Percentiles rank a stretch among this genome's conserved stretches.
Evolutionary conservation across 1,139 yeast species (phyloP).

Genomic region (Yamadazyma spencermartinsiae): DNA sequence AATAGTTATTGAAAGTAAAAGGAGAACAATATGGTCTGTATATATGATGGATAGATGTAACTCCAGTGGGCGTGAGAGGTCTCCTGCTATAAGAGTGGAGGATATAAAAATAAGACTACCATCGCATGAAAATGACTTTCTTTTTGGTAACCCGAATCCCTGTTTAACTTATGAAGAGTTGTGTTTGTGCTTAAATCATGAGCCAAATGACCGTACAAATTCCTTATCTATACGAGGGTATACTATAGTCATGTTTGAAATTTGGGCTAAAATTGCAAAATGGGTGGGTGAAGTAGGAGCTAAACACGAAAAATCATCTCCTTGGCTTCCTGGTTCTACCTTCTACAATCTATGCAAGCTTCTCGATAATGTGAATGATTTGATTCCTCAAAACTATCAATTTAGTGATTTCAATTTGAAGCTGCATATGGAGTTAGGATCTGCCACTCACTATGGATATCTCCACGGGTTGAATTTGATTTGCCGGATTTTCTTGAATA

Average conservation of each 20-base stretch:
- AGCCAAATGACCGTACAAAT: neutral
- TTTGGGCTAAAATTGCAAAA: slow-evolving; percentile 33
- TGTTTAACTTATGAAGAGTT: slow-evolving; percentile 19
- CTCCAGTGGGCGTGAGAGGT: slow-evolving; percentile 35
- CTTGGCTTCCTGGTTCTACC: slow-evolving; percentile 28
- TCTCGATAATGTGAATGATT: slow-evolving; percentile 20
- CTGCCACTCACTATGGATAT: slow-evolving; percentile 37
- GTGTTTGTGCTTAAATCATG: slow-evolving; percentile 8
- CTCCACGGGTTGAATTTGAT: slow-evolving; percentile 34
- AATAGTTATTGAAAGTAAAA: slow-evolving; percentile 28
- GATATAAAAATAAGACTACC: slow-evolving; percentile 27
- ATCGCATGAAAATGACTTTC: slow-evolving; percentile 24
- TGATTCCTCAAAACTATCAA: slow-evolving; percentile 24
- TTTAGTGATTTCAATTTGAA: slow-evolving; percentile 28
- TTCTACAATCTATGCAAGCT: slow-evolving; percentile 23
- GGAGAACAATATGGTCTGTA: slow-evolving; percentile 41
- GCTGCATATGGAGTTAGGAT: slow-evolving; percentile 31
- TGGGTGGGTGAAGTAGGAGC: slow-evolving; percentile 36
- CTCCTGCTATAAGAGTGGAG: slow-evolving; percentile 29
- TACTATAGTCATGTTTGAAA: slow-evolving; percentile 29
- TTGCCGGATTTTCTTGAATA: slow-evolving; percentile 31
- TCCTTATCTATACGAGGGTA: slow-evolving; percentile 18
- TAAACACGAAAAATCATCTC: slow-evolving; percentile 26
- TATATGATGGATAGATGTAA: slow-evolving; percentile 46
- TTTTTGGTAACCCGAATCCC: slow-evolving; percentile 21